phyloP scores from a whole-genome alignment of 495 filamentous ascomycete species.

The Evansstolkia leycettana region DNA sequence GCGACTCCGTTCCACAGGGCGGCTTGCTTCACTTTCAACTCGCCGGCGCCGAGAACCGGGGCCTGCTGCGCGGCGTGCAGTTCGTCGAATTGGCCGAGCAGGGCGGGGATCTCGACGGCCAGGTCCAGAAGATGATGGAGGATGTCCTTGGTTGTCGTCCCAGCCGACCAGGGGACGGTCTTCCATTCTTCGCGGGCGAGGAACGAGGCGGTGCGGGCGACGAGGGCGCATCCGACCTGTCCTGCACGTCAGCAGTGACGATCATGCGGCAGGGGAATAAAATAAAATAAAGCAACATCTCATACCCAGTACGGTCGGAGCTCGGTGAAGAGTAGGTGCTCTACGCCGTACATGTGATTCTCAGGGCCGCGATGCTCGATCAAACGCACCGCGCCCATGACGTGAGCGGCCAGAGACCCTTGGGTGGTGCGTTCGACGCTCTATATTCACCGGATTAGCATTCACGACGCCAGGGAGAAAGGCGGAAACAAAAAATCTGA shows the following conservation, averaged over 20 bases:
- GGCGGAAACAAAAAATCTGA: background rate
- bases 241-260: background rate
- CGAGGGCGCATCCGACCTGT: constrained; percentile 25
- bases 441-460: constrained; percentile 4
- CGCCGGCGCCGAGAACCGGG: constrained; percentile 17
- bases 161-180: constrained; percentile 30
- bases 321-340: constrained; percentile 31
- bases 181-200: constrained; percentile 30
- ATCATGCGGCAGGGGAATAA: background rate
- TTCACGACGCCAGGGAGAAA: no score
- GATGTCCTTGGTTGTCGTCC: constrained; percentile 29
- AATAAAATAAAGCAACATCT: no score
- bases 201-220: constrained; percentile 22
- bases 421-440: constrained; percentile 31
- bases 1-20: constrained; percentile 26
- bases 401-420: constrained; percentile 23
- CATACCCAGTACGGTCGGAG: constrained; percentile 34
- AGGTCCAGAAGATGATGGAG: constrained; percentile 30
- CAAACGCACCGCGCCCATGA: constrained; percentile 28
- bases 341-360: constrained; percentile 32
- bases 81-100: constrained; percentile 21
- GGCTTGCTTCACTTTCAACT: constrained; percentile 24
- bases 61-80: constrained; percentile 13
- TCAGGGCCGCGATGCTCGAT: constrained; percentile 35
- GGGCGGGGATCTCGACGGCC: constrained; percentile 24